These are phyloP conservation scores for Pecoramyces ruminantium DNA, from an alignment of 192 early-diverging fungal species.

Conservation along the genomic window DNA sequence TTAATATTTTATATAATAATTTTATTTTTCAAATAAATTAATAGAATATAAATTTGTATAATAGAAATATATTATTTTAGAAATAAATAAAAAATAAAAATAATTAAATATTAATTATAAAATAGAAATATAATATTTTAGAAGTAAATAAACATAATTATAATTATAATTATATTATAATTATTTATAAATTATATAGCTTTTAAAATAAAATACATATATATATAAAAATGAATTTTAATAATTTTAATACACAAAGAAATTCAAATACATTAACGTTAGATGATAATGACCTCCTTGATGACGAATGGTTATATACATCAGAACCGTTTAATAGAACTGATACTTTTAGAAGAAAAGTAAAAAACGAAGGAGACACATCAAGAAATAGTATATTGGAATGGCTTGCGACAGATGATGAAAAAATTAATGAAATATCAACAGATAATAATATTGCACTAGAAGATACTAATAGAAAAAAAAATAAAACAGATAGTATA, in stretches of 20 bases:
- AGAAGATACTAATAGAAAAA: neutral
- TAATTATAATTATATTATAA: too few species aligned
- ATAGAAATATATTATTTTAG: too few species aligned
- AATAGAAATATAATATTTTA: too few species aligned
- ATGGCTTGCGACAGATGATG: neutral
- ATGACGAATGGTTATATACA: neutral
- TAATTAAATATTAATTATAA: too few species aligned
- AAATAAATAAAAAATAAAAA: too few species aligned
- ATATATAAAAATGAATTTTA: neutral
- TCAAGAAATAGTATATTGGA: neutral
- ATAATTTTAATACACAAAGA: neutral
- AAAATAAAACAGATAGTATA: neutral
- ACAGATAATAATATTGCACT: neutral
- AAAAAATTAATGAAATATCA: neutral
- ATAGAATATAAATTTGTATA: too few species aligned
- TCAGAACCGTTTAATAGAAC: neutral
- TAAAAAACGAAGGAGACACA: neutral
- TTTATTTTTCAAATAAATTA: too few species aligned
- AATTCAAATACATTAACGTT: neutral
- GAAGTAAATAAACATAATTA: too few species aligned
- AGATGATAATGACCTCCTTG: neutral
- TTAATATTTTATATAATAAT: too few species aligned
- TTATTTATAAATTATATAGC: too few species aligned
- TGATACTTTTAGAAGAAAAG: neutral
- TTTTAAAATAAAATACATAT: too few species aligned